Evolutionary conservation across 1,139 yeast genomes (phyloP), one percentile per base, ranked within the genome.

Genomic region (Zhuliangozyma parablackwelliae): DNA sequence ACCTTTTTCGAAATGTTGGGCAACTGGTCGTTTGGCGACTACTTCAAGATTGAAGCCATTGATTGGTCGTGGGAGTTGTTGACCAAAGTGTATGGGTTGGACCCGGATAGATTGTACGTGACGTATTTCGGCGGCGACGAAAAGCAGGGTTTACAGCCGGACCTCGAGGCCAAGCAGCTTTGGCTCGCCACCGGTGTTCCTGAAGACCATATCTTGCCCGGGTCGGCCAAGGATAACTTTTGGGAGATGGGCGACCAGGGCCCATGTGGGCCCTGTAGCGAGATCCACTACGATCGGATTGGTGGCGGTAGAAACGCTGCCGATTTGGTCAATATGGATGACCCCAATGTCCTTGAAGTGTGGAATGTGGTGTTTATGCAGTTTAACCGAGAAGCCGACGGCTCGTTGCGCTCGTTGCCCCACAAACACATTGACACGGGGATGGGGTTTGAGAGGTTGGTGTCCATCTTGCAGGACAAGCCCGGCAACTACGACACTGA

Each of bases 211-310:
- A 90, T 92, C 50, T 70, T 92, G 49, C 96, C 97, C 21, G 99
- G 98, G 41, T 71, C 81, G 48, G 86, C 82, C 38, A 72, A 81
- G 58, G 99, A 92, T 61, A 92, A 92, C 69, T 92, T 92, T 63
- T 92, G 99, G 99, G 99, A 94, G 71, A 92, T 92, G 99, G 99
- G 99, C 51, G 99, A 94, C 58, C 97, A 90, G 69, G 99, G 99
- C 48, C 99, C 99, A 32, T 92, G 99, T 72, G 99, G 99, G 46
- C 99, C 99, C 35, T 94, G 98, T 69, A 86, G 96, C 13, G 98
- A 92, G 64, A 78, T 92, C 51, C 99, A 92, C 63, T 92, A 88
- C 63, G 99, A 92, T 62, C 81, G 98, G 65, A 88, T 92, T 47
- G 98, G 98, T 45, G 98, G 98, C 45, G 97, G 97, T 39, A 80